phyloP scores from a whole-genome alignment of 129 eudicot species.

The Artemisia annua region DNA sequence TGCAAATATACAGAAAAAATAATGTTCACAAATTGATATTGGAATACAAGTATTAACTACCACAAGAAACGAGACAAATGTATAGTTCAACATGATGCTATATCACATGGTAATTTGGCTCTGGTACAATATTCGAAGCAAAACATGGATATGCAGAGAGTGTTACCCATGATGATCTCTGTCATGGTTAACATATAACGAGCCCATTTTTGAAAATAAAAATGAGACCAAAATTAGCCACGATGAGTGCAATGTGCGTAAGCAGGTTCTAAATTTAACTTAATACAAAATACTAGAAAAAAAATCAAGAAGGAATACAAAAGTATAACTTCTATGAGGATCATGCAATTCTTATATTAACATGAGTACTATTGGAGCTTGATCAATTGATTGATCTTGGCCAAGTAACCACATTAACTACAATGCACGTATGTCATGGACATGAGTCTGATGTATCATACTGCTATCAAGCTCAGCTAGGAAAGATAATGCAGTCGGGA shows the following conservation, averaged over 20 bases:
- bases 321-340: no score
- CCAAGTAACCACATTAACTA: no score
- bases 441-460: no score
- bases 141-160: neutral
- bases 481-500: neutral
- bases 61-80: neutral
- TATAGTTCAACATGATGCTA: neutral
- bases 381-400: no score
- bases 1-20: slow-evolving; percentile 23
- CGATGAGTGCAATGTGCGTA: neutral
- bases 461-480: neutral
- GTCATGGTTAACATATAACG: neutral
- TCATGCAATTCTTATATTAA: no score
- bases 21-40: no score
- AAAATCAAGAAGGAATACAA: neutral
- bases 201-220: neutral
- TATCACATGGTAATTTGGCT: neutral
- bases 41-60: no score
- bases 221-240: neutral
- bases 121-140: neutral
- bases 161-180: neutral
- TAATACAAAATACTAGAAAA: neutral
- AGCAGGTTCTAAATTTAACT: neutral
- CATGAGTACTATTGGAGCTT: no score
- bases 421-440: no score